Evolutionary conservation across 164 flowering plant genomes (phyloP), one percentile per base, ranked within the genome.

Genomic region (Amborella trichopoda): DNA sequence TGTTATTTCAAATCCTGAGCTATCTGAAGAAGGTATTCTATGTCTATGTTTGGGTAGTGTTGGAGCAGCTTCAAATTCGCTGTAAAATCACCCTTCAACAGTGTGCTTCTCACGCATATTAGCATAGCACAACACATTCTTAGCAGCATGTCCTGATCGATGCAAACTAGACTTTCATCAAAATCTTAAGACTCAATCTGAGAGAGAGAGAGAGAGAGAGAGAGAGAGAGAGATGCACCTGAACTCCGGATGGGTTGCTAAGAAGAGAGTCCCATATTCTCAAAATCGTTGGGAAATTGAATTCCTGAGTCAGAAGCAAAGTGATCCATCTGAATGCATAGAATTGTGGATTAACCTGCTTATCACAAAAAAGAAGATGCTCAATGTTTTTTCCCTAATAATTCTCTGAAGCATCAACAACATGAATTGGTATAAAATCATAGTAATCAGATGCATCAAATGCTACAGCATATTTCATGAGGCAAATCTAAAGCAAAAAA

Each of bases 141-240:
- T 14, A 81, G 69, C 58, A 81, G 72, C 82, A 74, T 81, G 30
- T 81, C 85, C 90, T 81, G n/a, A n/a, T n/a, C n/a, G n/a, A n/a
- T n/a, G n/a, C n/a, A n/a, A n/a, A n/a, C n/a, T n/a, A n/a, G n/a
- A n/a, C n/a, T n/a, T n/a, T n/a, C n/a, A n/a, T n/a, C n/a, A n/a
- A n/a, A n/a, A n/a, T n/a, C n/a, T n/a, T n/a, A n/a, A n/a, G n/a
- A n/a, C n/a, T n/a, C n/a, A n/a, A n/a, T n/a, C n/a, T n/a, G n/a
- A n/a, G n/a, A n/a, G n/a, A n/a, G n/a, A n/a, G n/a, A n/a, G n/a
- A n/a, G n/a, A n/a, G 52, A 37, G 30, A 56, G 45, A 27, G 28
- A 12, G 40, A 52, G 55, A 53, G 49, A 28, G 36, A 36, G 60
- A 57, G 59, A 65, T 25, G 25, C 42, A 81, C 90, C 90, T 81